Evolutionary conservation across 2,329 filamentous ascomycete species (phyloP), one percentile per base, ranked within the genome.

Genomic region (Colletotrichum siamense): DNA sequence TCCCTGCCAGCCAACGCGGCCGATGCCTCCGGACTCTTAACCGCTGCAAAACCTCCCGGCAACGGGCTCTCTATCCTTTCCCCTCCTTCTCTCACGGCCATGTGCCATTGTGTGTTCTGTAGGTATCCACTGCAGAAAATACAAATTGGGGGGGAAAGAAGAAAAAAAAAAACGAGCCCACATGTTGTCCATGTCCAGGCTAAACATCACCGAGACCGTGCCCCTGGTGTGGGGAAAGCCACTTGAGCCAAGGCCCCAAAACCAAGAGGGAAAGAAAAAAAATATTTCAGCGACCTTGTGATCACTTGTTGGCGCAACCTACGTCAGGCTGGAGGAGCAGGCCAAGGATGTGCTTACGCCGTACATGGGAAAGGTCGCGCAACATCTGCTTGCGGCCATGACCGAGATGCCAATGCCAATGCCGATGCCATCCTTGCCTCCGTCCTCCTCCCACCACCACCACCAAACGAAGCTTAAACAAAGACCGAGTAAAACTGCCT

Each of bases 271-370:
- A 34, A 57, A 69, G 67, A 63, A 67, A 77, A 77, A 77, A 78
- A 77, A 62, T 62, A 61, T 76, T 67, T 78, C 67, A 30, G 26
- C 24, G 71, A 59, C 77, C 77, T 65, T 77, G 77, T 78, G 77
- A 78, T 77, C 75, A 75, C 34, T 77, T 36, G 65, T 64, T 66
- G 71, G 70, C 71, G 71, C 66, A 75, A 52, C 69, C 59, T 66
- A 71, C 61, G 68, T 52, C 59, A 69, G 52, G 73, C 30, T 36
- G 65, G 66, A 69, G 66, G 49, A 59, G 52, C 13, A 36, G 69
- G 73, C 73, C 73, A 73, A 73, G 73, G 73, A 69, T 76, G 36
- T 70, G 71, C 69, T 73, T 68, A 36, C 73, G 70, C 64, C 70
- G 70, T 69, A 68, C 62, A 67, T 73, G 70, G 72, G 63, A 72